Evolutionary conservation across 2,329 filamentous ascomycete genomes (phyloP).

Genomic region (Penicillium psychrosexuale): DNA sequence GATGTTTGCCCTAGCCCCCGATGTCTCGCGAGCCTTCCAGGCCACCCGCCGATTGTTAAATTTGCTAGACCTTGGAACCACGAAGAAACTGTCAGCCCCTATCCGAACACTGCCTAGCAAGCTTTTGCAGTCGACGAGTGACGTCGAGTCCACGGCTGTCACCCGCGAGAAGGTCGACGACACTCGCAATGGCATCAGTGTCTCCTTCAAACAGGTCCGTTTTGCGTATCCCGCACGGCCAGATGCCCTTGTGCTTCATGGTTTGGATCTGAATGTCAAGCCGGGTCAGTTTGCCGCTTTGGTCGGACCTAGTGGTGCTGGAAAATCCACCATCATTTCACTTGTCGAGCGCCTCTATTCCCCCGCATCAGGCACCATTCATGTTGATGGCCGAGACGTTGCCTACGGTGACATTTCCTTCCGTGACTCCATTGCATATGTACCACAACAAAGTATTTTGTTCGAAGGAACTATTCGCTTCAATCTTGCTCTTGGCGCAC

Average conservation of each 20-base stretch:
- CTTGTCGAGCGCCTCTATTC: constrained; percentile 55
- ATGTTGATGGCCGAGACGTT: constrained; percentile 51
- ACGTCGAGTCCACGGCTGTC: neutral
- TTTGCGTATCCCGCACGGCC: constrained; percentile 67
- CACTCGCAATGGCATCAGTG: constrained; percentile 33
- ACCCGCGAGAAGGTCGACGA: neutral
- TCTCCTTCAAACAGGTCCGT: constrained; percentile 57
- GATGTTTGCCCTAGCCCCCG: constrained; percentile 69
- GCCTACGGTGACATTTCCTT: constrained; percentile 37
- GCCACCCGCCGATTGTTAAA: constrained; percentile 57
- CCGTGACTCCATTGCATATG: constrained; percentile 45
- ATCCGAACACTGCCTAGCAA: neutral
- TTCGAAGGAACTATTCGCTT: constrained; percentile 48
- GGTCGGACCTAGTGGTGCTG: constrained; percentile 67
- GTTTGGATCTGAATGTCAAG: constrained; percentile 53
- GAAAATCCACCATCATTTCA: constrained; percentile 65
- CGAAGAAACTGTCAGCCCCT: constrained; percentile 5
- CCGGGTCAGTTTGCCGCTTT: constrained; percentile 44
- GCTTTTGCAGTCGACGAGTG: neutral
- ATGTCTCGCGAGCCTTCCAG: constrained; percentile 62
- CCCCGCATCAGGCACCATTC: constrained; percentile 49
- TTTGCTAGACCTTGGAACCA: constrained; percentile 34
- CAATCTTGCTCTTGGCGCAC: constrained; percentile 44
- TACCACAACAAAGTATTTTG: constrained; percentile 46
- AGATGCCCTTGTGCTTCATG: constrained; percentile 55